Base-by-base conservation (phyloP, 2,329 filamentous ascomycete genomes). In the Fusarium beomiforme region DNA sequence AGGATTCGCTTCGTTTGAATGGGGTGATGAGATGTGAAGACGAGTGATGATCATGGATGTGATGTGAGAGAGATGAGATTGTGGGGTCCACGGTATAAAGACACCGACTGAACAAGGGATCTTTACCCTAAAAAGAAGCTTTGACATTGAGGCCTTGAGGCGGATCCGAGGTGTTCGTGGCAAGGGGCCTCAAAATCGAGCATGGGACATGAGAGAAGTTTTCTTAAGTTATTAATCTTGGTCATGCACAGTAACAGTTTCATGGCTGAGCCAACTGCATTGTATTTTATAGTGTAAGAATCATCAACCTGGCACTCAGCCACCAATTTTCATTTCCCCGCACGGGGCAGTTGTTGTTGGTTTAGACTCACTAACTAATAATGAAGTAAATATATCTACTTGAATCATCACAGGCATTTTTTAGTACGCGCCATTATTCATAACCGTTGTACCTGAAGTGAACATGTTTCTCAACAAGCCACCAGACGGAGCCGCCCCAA, bases 151-250 rank as follows among this genome's bases (percentile, higher is more conserved):
- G 64, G 63, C 64, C 71, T 64, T 66, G 69, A 67, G 44, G 71
- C 66, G 72, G 69, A 72, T 75, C 73, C 73, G 73, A 71, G 71
- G 70, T 53, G 69, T 75, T 75, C 71, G 56, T 70, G 60, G 67
- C 64, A 31, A 57, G 71, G 71, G 68, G 70, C 59, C 68, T 70
- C 68, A 69, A 69, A 69, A 44, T 58, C 23, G 31, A 31, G 50
- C 63, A 39, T 37, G n/a, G 43, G 34, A 39, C n/a, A n/a, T 14
- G 46, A 50, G 29, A 26, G 41, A 49, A 39, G 37, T 31, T 6
- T 43, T 7, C 11, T 36, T 36, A 10, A 43, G 26, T 43, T 13
- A 29, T 62, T 56, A 37, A 51, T 37, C 34, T 55, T 59, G 43
- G 59, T 67, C 44, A n/a, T n/a, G n/a, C n/a, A n/a, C n/a, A n/a